A percentile compares a stretch with the other conserved stretches of the same genome.
Conservation (phyloP, 495 filamentous ascomycete species). For the Tuber aestivum region DNA sequence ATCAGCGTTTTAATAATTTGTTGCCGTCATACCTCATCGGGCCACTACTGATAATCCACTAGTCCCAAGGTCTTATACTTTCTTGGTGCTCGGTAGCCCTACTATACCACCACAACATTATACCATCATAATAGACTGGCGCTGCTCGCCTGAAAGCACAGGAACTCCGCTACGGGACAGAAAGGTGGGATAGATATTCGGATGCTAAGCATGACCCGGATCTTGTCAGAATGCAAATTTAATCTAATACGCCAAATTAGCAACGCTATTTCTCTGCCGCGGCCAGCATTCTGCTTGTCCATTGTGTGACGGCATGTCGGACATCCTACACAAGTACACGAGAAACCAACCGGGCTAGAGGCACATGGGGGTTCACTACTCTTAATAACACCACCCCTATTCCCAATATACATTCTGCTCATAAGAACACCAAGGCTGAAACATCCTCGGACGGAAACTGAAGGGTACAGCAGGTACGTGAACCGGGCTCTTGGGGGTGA, state of each 20-base stretch:
- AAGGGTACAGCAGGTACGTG: not conserved
- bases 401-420: not conserved
- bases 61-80: not conserved
- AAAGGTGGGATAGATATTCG: not conserved
- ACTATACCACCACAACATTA: not conserved
- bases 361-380: not conserved
- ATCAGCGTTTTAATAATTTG: not conserved
- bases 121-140: not conserved
- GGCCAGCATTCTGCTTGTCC: not conserved
- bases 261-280: not conserved
- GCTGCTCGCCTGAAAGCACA: not conserved
- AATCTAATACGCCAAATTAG: not conserved
- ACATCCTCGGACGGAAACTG: not conserved
- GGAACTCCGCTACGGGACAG: not conserved
- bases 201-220: not conserved
- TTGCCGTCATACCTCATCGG: not conserved
- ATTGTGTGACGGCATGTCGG: not conserved
- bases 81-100: not conserved
- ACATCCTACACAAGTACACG: not conserved
- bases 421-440: not conserved
- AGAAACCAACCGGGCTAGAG: not conserved
- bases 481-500: not conserved
- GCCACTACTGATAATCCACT: not conserved
- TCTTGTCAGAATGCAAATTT: not conserved
- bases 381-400: not conserved